Conservation (phyloP, 306 rosid species). For the Cucumis sativus region Cucumber_9930_V3 NC_026661.2:21179501-21180000, state of each 20-base stretch:
- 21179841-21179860: conserved; percentile 77
- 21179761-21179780: conserved; percentile 78
- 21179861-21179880: conserved; percentile 97
- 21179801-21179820: conserved; percentile 80
- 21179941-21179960: conserved; percentile 40
- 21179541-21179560: conserved; percentile 26
- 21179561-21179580: conserved; percentile 31
- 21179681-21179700: conserved; percentile 39
- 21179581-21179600: conserved; percentile 52
- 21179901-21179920: conserved; percentile 51
- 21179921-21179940: conserved; percentile 32
- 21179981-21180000: conserved; percentile 94
- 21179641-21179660: conserved; percentile 58
- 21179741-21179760: conserved; percentile 83
- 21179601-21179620: conserved; percentile 74
- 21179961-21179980: conserved; percentile 93
- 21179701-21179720: conserved; percentile 57
- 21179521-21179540: conserved; percentile 47
- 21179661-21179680: conserved; percentile 34
- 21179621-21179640: conserved; percentile 65
- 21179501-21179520: conserved; percentile 42
- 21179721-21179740: conserved; percentile 83
- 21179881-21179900: conserved; percentile 96
- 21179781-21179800: conserved; percentile 94
- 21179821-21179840: conserved; percentile 68